Conservation (phyloP, 2,329 filamentous ascomycete genomes). For the Parascedosporium putredinis region DNA sequence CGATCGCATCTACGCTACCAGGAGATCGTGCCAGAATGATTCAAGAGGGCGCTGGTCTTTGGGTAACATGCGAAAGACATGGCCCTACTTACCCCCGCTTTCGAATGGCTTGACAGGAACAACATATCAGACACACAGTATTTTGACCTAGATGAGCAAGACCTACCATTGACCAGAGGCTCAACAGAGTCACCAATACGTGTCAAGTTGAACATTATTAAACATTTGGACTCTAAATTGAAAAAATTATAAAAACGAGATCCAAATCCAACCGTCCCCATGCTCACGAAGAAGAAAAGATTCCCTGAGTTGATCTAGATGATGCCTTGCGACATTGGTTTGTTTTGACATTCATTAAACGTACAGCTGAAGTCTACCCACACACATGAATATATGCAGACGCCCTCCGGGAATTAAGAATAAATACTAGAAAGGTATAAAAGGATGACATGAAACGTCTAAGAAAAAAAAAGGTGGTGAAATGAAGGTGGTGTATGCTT, state of each 20-base stretch:
- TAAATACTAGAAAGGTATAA: not conserved
- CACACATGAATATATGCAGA: not conserved
- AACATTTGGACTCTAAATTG: not conserved
- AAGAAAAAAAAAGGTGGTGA: not conserved
- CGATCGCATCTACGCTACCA: too few species aligned
- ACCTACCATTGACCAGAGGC: too few species aligned
- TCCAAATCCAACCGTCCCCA: constrained; percentile 1
- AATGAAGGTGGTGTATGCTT: not conserved
- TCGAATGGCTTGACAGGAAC: too few species aligned
- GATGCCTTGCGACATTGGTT: not conserved
- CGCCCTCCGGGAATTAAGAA: not conserved
- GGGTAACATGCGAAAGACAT: too few species aligned
- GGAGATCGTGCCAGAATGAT: too few species aligned
- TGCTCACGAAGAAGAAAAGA: not conserved
- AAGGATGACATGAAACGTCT: not conserved
- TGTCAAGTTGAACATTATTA: not conserved
- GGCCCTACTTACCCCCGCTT: too few species aligned
- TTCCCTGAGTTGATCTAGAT: not conserved
- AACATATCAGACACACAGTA: too few species aligned
- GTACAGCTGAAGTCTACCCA: not conserved
- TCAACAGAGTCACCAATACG: not conserved
- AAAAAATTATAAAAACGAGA: not conserved
- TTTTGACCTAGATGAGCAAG: too few species aligned
- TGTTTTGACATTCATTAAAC: not conserved
- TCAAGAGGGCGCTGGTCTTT: too few species aligned